A percentile compares a stretch with the other conserved stretches of the same genome.
phyloP scores from a whole-genome alignment of 169 alveolate genomes.

The Eimeria maxima region DNA sequence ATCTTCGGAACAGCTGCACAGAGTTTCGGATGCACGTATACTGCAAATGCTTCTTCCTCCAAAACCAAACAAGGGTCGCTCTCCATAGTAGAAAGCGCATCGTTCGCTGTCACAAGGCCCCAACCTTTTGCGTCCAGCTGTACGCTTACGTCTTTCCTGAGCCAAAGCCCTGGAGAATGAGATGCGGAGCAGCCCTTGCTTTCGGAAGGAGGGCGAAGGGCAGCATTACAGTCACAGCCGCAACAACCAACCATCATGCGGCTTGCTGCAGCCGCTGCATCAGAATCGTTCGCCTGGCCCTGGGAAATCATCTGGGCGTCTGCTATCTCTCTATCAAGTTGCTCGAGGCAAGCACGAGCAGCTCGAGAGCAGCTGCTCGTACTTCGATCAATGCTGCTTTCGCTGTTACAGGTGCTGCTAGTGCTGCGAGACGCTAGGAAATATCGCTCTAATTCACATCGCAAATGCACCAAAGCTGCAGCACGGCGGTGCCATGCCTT shows the following conservation, averaged over 20 bases:
- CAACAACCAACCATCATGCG: conserved; percentile 31
- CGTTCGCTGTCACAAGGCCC: conserved; percentile 39
- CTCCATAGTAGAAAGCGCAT: background rate
- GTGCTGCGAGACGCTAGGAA: background rate
- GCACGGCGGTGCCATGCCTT: conserved; percentile 74
- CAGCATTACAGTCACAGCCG: conserved; percentile 28
- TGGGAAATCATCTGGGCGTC: conserved; percentile 59
- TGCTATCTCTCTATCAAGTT: conserved; percentile 4
- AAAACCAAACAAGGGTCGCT: conserved; percentile 15
- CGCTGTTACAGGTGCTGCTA: background rate
- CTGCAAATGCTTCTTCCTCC: conserved; percentile 69
- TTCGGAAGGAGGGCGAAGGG: background rate
- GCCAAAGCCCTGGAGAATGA: conserved; percentile 20
- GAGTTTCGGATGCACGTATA: conserved; percentile 62
- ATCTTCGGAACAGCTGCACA: conserved; percentile 35
- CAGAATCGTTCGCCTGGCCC: conserved; percentile 2
- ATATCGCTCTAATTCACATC: background rate
- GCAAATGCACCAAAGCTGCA: conserved; percentile 35
- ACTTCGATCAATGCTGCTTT: background rate
- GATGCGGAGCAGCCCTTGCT: background rate
- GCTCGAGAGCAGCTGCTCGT: background rate
- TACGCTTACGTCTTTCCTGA: conserved; percentile 28
- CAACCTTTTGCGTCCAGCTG: conserved; percentile 41
- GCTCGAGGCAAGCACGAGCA: conserved; percentile 14
- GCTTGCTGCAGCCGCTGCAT: conserved; percentile 23